A percentile compares a stretch with the other conserved stretches of the same genome.
phyloP scores from a whole-genome alignment of 768 basidiomycete genomes.

The Kwoniella heveanensis region DNA sequence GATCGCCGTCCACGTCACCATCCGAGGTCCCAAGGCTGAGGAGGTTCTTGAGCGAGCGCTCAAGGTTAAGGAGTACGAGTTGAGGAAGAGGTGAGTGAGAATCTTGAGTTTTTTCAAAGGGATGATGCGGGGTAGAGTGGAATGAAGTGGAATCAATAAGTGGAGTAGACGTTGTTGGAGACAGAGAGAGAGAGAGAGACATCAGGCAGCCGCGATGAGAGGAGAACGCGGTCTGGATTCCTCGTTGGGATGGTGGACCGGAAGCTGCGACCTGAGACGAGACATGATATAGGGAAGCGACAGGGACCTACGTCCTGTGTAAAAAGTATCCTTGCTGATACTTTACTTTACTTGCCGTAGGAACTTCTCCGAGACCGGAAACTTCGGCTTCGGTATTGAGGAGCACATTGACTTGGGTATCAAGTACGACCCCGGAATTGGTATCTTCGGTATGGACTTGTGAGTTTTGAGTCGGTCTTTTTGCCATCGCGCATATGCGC shows the following conservation, averaged over 20 bases:
- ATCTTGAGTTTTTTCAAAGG: not conserved
- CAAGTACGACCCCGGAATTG: conserved; percentile 95
- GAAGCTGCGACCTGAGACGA: no score
- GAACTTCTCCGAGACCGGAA: conserved; percentile 98
- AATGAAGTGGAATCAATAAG: no score
- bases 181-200: no score
- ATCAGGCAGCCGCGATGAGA: no score
- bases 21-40: conserved; percentile 98
- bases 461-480: conserved; percentile 4
- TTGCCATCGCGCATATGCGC: no score
- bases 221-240: no score
- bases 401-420: conserved; percentile 97
- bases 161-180: no score
- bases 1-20: conserved; percentile 97
- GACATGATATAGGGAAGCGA: not conserved
- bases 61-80: conserved; percentile 99
- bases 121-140: not conserved
- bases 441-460: conserved; percentile 99
- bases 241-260: no score
- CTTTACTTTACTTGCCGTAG: conserved; percentile 50
- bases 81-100: conserved; percentile 65
- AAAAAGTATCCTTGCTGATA: no score
- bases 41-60: conserved; percentile 98
- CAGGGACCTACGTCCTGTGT: no score
- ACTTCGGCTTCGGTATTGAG: conserved; percentile 99